Evolutionary conservation across 106 monocot genomes (phyloP), one percentile per base, ranked within the genome.

Genomic region (Allium fistulosum): DNA sequence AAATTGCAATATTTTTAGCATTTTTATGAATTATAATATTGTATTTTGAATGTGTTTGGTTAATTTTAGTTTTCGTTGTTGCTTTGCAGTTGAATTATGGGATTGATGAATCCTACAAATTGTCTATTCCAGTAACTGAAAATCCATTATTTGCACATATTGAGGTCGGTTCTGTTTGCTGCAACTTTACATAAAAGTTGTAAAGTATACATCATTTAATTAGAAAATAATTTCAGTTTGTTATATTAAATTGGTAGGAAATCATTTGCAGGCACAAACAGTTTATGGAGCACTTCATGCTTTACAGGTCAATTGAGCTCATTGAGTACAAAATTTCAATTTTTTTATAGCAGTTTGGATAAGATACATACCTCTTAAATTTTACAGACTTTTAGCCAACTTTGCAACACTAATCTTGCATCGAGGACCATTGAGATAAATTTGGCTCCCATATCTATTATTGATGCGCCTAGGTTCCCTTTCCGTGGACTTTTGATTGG

Each of bases 241-340:
- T 48, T 65, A 45, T 59, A 37, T 37, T 76, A 70, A 63, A 50
- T 1, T 63, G 56, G 4, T 48, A 28, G 55, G 6, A 8, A 46
- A 48, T 62, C n/a, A 71, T 50, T 72, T 84, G 73, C 77, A 96
- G 96, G 88, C 96, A 80, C 77, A 80, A 57, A 96, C 92, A 61
- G 81, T 96, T 79, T 96, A 76, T 77, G 96, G 96, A 75, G 96
- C 91, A 67, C 88, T 96, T 71, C 84, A 96, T 86, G 92, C 86
- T 62, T 77, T 96, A 13, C 78, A 96, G 88, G 92, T 96, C 60
- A 69, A 6, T 62, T 58, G 13, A 18, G 28, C 37, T 66, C 51
- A 51, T 26, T 10, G 58, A 53, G 60, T 53, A 8, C 4, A 52
- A 52, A 50, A 37, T 14, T 61, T 61, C 10, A 62, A 61, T 28